Evolutionary conservation across 169 alveolate species (phyloP).

Genomic region (Plasmodium gonderi): DNA sequence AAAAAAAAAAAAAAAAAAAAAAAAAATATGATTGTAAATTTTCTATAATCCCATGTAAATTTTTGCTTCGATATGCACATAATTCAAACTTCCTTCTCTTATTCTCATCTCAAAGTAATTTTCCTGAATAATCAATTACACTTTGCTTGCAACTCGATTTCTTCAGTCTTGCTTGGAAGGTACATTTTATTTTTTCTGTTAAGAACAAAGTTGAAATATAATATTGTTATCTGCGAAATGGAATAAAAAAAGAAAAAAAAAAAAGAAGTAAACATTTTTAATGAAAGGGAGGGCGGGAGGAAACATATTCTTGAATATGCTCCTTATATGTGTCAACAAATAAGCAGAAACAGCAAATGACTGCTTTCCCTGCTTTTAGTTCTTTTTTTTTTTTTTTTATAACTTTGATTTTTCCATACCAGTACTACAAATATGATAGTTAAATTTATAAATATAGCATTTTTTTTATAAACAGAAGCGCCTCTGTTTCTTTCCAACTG

Average conservation of each 20-base stretch:
- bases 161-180: constrained; percentile 23
- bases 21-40: too few species aligned
- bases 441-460: constrained; percentile 42
- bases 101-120: not conserved
- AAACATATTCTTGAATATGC: too few species aligned
- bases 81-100: not conserved
- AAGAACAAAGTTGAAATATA: constrained; percentile 15
- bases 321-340: not conserved
- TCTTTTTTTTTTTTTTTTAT: not conserved
- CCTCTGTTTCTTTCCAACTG: not conserved
- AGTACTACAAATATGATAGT: constrained; percentile 18
- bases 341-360: not conserved
- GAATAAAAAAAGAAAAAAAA: not conserved
- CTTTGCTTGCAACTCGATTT: constrained; percentile 41
- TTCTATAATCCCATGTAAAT: too few species aligned
- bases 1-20: too few species aligned
- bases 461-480: constrained; percentile 21
- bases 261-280: too few species aligned
- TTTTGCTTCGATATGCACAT: too few species aligned
- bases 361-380: not conserved
- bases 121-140: constrained; percentile 9
- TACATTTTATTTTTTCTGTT: constrained; percentile 17
- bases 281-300: too few species aligned
- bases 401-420: constrained; percentile 28
- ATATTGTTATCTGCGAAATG: constrained; percentile 8